Evolutionary conservation across 2,329 filamentous ascomycete species (phyloP).

Genomic region (Spiromastix sp.): DNA sequence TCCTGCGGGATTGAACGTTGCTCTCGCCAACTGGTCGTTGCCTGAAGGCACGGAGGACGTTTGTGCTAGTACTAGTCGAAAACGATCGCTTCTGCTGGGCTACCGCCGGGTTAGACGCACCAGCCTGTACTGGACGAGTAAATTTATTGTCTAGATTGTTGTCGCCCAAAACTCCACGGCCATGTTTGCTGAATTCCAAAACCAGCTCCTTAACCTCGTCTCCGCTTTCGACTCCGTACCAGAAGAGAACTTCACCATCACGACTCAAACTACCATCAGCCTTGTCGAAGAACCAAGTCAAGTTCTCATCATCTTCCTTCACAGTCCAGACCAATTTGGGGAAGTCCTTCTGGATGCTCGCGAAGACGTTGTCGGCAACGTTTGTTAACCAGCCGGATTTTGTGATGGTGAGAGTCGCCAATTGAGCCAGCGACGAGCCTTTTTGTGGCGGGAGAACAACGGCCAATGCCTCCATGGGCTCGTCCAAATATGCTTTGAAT

Average conservation of each 20-base stretch:
- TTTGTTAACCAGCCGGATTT: conserved; percentile 93
- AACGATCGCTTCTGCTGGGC: conserved; percentile 56
- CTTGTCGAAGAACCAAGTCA: conserved; percentile 98
- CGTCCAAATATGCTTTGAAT: conserved; percentile 92
- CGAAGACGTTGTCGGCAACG: conserved; percentile 89
- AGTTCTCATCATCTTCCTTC: conserved; percentile 87
- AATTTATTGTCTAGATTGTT: conserved; percentile 81
- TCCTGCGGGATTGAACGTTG: conserved; percentile 24
- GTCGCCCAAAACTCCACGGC: conserved; percentile 78
- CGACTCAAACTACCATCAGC: conserved; percentile 82
- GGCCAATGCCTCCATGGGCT: conserved; percentile 83
- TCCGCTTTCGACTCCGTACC: conserved; percentile 78
- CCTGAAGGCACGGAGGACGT: conserved; percentile 28
- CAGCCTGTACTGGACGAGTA: conserved; percentile 63
- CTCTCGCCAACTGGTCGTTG: conserved; percentile 9
- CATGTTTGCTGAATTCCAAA: conserved; percentile 72
- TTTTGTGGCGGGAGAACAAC: conserved; percentile 69
- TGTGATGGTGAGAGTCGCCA: conserved; percentile 85
- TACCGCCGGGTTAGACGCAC: conserved; percentile 42
- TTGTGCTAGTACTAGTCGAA: conserved; percentile 43
- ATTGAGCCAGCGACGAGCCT: conserved; percentile 61
- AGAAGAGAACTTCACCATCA: conserved; percentile 86
- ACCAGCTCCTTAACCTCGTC: conserved; percentile 76
- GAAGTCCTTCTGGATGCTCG: conserved; percentile 86
- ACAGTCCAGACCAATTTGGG: conserved; percentile 93